Conservation (phyloP, 768 basidiomycete genomes). For the Guyanaporus albipodus region DNA sequence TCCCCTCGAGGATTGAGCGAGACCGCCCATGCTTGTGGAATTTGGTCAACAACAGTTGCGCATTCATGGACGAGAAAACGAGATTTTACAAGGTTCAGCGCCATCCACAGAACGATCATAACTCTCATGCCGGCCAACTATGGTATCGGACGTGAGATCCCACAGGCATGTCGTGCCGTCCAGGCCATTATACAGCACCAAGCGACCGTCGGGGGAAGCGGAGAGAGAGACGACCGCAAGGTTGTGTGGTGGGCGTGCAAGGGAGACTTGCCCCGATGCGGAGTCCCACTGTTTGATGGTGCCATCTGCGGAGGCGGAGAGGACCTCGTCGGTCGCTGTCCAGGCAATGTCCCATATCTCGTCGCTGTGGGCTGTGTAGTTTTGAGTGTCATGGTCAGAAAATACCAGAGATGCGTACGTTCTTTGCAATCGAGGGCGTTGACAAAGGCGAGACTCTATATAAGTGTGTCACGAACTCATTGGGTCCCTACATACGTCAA, state of each 20-base stretch:
- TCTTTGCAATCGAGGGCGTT: conserved; percentile 73
- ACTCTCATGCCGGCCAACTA: conserved; percentile 69
- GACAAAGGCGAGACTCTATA: conserved; percentile 67
- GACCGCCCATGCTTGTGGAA: conserved; percentile 68
- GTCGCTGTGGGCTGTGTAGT: conserved; percentile 63
- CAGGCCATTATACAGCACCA: conserved; percentile 73
- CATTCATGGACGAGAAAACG: conserved; percentile 15
- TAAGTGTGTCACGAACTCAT: conserved; percentile 19
- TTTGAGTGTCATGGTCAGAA: conserved; percentile 3
- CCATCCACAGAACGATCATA: conserved; percentile 54
- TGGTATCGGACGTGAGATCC: conserved; percentile 60
- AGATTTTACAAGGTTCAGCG: conserved; percentile 71
- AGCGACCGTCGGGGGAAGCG: conserved; percentile 57
- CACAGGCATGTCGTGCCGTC: conserved; percentile 80
- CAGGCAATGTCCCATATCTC: conserved; percentile 76
- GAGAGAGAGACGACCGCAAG: conserved; percentile 84
- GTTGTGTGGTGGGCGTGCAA: conserved; percentile 67
- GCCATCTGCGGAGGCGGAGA: conserved; percentile 79
- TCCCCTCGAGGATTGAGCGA: conserved; percentile 73
- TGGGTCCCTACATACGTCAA: neutral
- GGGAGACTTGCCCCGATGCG: conserved; percentile 57
- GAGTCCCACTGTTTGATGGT: conserved; percentile 71
- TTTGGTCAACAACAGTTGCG: neutral
- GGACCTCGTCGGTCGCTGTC: conserved; percentile 58
- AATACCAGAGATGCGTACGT: conserved; percentile 44